Conservation (phyloP, 2,329 filamentous ascomycete genomes). For the Calonectria montana region DNA sequence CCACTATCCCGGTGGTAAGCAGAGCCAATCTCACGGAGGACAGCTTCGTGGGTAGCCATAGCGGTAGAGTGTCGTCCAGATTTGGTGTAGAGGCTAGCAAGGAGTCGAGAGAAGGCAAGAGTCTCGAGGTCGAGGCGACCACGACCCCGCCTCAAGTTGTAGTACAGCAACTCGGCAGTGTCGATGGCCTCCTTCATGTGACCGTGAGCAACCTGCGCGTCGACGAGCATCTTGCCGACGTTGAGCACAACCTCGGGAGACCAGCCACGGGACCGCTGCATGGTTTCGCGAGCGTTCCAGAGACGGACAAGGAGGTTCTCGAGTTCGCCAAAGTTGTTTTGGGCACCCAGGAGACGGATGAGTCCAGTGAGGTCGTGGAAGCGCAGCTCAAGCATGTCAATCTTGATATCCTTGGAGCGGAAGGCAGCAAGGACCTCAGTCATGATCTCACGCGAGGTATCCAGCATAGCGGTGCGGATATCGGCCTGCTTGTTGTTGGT, state of each 20-base stretch:
- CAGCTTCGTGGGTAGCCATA: constrained; percentile 37
- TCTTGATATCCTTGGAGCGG: constrained; percentile 54
- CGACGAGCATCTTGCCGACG: constrained; percentile 39
- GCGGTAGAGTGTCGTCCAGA: constrained; percentile 24
- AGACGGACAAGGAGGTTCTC: constrained; percentile 45
- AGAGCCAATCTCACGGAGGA: constrained; percentile 37
- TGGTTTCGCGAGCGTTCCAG: constrained; percentile 36
- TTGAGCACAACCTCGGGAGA: constrained; percentile 35
- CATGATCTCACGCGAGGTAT: constrained; percentile 38
- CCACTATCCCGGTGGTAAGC: constrained; percentile 23
- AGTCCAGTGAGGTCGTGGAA: constrained; percentile 58
- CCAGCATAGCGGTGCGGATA: constrained; percentile 30
- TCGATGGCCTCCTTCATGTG: constrained; percentile 33
- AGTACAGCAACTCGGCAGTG: constrained; percentile 39
- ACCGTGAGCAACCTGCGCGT: constrained; percentile 32
- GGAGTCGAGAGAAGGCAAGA: constrained; percentile 37
- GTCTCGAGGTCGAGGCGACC: constrained; percentile 42
- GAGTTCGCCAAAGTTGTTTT: constrained; percentile 58
- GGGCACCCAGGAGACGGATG: constrained; percentile 58
- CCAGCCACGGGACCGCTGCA: constrained; percentile 36
- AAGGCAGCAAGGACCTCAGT: constrained; percentile 54
- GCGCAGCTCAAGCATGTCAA: constrained; percentile 56
- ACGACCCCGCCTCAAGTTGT: constrained; percentile 41
- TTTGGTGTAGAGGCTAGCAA: constrained; percentile 35
- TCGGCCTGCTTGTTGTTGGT: constrained; percentile 44